Percentiles rank a stretch among this genome's conserved stretches.
These are phyloP conservation scores for Chloromonas sp. DNA, from an alignment of 163 green algal species.

Conservation along the genomic window DNA sequence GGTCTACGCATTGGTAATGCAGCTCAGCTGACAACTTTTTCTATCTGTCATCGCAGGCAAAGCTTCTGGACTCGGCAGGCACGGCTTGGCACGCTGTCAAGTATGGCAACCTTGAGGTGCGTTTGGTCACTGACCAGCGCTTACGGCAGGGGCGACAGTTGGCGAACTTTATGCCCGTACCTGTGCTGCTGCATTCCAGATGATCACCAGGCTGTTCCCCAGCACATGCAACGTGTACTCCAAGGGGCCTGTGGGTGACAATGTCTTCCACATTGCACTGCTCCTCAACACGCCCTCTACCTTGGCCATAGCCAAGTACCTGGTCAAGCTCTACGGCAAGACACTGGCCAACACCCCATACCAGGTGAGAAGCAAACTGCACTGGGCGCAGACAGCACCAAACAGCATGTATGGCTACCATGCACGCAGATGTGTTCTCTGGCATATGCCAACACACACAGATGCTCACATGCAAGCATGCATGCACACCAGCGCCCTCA, in stretches of 20 bases:
- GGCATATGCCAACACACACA: background rate
- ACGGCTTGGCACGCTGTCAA: conserved; percentile 58
- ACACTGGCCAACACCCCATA: conserved; percentile 52
- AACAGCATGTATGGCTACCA: too few relatives aligned
- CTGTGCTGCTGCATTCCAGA: conserved; percentile 19
- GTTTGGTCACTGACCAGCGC: background rate
- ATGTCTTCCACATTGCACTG: conserved; percentile 55
- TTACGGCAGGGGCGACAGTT: background rate
- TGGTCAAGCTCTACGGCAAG: conserved; percentile 55
- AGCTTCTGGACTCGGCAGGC: conserved; percentile 50
- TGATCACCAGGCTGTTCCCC: conserved; percentile 52
- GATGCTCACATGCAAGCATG: background rate
- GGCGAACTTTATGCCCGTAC: background rate
- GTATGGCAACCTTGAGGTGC: conserved; percentile 51
- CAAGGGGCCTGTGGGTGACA: conserved; percentile 52
- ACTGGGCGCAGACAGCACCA: background rate
- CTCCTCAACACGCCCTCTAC: conserved; percentile 54
- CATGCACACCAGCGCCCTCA: too few relatives aligned
- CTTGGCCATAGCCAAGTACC: conserved; percentile 53
- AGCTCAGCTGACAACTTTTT: too few relatives aligned
- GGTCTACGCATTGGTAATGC: too few relatives aligned
- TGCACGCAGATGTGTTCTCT: too few relatives aligned
- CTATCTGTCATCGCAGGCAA: conserved; percentile 18
- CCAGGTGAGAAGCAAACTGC: conserved; percentile 21
- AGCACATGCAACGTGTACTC: conserved; percentile 48